Conservation (phyloP, 192 early-diverging fungal species). For the Paraglomus brasilianum region DNA sequence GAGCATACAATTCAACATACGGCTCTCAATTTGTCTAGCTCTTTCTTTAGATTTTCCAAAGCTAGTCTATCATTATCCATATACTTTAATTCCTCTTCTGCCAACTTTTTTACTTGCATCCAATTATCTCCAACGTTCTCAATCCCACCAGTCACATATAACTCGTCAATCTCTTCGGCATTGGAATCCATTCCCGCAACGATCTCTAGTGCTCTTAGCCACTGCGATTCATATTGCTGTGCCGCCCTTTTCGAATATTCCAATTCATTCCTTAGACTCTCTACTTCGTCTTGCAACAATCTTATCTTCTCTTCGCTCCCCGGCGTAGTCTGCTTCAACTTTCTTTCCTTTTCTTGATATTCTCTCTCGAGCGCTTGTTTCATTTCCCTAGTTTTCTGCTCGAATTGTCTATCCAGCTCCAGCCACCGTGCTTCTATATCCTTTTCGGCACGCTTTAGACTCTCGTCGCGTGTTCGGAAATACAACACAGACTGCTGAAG, state of each 20-base stretch:
- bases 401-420: slow-evolving; percentile 30
- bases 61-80: slow-evolving; percentile 25
- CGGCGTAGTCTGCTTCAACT: not conserved
- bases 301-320: not conserved
- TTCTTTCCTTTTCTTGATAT: not conserved
- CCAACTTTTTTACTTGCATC: slow-evolving; percentile 25
- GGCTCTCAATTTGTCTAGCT: slow-evolving; percentile 22
- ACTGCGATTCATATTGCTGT: slow-evolving; percentile 23
- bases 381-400: slow-evolving; percentile 9
- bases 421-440: slow-evolving; percentile 28
- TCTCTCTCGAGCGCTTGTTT: not conserved
- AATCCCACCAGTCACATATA: slow-evolving; percentile 12
- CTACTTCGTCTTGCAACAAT: not conserved
- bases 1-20: no score
- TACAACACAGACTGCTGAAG: slow-evolving; percentile 24
- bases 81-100: slow-evolving; percentile 28
- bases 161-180: slow-evolving; percentile 6
- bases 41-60: slow-evolving; percentile 19
- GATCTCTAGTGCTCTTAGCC: slow-evolving; percentile 20
- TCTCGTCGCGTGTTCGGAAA: slow-evolving; percentile 32
- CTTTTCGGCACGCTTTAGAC: slow-evolving; percentile 24
- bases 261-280: slow-evolving; percentile 15
- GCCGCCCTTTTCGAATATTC: not conserved
- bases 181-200: not conserved
- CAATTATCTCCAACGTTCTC: slow-evolving; percentile 13